A percentile compares a stretch with the other conserved stretches of the same genome.
These are phyloP conservation scores for Daldinia caldariorum DNA, from an alignment of 495 filamentous ascomycete species.

Conservation along the genomic window DNA sequence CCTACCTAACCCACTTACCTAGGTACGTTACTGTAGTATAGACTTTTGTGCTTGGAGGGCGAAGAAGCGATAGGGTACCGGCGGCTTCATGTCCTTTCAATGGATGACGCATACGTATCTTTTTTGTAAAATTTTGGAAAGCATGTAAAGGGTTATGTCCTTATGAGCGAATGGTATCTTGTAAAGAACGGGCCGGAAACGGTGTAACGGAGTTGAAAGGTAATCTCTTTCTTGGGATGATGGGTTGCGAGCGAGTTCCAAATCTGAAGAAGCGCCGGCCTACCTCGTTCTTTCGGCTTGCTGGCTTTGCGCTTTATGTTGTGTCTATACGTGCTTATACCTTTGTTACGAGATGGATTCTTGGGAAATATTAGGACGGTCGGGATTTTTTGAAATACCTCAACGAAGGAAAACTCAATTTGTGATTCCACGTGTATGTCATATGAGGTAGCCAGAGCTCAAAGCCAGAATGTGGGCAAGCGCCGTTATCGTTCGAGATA, in stretches of 20 bases:
- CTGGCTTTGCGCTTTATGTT: constrained; percentile 30
- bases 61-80: constrained; percentile 1
- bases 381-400: not conserved
- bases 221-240: constrained; percentile 2
- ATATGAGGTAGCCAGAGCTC: constrained; percentile 17
- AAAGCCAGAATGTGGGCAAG: not conserved
- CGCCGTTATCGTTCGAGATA: not conserved
- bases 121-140: constrained; percentile 35
- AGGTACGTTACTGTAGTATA: constrained; percentile 34
- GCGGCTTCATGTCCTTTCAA: constrained; percentile 14
- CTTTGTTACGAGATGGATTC: constrained; percentile 10
- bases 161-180: constrained; percentile 34
- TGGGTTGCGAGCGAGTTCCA: constrained; percentile 3
- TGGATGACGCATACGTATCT: constrained; percentile 35
- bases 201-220: constrained; percentile 27
- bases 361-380: not conserved
- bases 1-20: constrained; percentile 26
- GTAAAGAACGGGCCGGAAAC: not conserved
- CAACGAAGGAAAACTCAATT: not conserved
- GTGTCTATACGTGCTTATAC: constrained; percentile 29
- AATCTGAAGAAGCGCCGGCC: constrained; percentile 6
- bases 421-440: not conserved
- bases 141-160: constrained; percentile 25
- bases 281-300: constrained; percentile 12
- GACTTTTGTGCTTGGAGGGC: constrained; percentile 4